Percentiles rank a stretch among this genome's conserved stretches.
These are phyloP conservation scores for Monosporozyma servazzii DNA, from an alignment of 805 yeast species.

Conservation along the genomic window DNA sequence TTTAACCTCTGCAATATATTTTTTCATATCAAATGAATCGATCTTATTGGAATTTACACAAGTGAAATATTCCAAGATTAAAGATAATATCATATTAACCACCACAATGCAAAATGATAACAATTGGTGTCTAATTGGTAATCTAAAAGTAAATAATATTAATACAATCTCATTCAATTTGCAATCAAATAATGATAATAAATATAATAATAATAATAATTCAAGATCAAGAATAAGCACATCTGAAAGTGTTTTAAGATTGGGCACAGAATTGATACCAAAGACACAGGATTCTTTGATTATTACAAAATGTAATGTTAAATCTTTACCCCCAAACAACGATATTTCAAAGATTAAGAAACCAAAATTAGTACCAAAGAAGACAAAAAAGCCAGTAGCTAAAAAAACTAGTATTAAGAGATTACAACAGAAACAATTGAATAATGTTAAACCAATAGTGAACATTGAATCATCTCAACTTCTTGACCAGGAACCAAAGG, in stretches of 20 bases:
- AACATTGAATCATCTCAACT: constrained; percentile 4
- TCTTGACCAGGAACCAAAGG: neutral
- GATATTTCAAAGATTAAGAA: neutral
- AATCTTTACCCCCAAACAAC: neutral
- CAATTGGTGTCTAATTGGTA: neutral
- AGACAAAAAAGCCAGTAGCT: constrained; percentile 1
- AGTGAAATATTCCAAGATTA: neutral
- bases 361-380: neutral
- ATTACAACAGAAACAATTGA: constrained; percentile 11
- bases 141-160: neutral
- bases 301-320: constrained; percentile 9
- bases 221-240: neutral
- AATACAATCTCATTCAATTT: neutral
- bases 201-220: neutral
- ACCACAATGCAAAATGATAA: neutral
- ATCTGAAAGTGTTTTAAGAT: neutral
- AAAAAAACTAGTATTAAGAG: neutral
- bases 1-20: neutral
- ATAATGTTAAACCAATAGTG: constrained; percentile 12
- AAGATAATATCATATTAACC: neutral
- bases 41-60: neutral
- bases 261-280: constrained; percentile 13
- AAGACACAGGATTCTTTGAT: constrained; percentile 12
- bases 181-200: neutral
- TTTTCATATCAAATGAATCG: neutral